These are phyloP conservation scores for Candida vaughaniae DNA, from an alignment of 805 yeast species.

Conservation along the genomic window DNA sequence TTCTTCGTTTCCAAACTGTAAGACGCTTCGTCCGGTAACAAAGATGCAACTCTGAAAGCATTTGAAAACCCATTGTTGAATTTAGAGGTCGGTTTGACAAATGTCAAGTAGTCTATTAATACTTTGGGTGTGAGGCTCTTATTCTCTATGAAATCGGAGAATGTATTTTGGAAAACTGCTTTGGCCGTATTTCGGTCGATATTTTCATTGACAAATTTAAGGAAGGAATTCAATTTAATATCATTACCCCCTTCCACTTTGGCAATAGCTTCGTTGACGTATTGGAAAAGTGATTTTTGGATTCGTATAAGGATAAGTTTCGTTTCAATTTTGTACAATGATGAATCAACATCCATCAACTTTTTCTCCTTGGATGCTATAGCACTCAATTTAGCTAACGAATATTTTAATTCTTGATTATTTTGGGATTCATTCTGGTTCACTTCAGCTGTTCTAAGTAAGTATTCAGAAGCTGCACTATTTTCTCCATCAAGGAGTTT, in stretches of 20 bases:
- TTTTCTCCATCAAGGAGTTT: constrained; percentile 54
- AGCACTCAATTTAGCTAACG: constrained; percentile 69
- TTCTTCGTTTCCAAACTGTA: constrained; percentile 21
- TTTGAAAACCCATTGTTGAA: constrained; percentile 26
- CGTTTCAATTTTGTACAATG: constrained; percentile 47
- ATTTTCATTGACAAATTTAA: constrained; percentile 17
- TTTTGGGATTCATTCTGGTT: constrained; percentile 39
- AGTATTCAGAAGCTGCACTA: constrained; percentile 46
- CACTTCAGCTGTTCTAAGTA: constrained; percentile 40
- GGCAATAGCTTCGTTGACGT: constrained; percentile 10
- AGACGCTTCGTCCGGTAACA: constrained; percentile 26
- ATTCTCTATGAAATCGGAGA: constrained; percentile 31
- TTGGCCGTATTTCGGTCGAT: constrained; percentile 12
- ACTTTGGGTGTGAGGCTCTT: constrained; percentile 43
- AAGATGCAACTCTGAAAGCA: constrained; percentile 53
- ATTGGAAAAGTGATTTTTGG: constrained; percentile 38
- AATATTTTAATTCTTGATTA: constrained; percentile 56
- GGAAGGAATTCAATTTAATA: constrained; percentile 14
- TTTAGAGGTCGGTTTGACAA: constrained; percentile 33
- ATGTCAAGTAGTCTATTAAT: constrained; percentile 52
- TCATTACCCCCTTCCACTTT: constrained; percentile 8
- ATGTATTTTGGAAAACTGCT: constrained; percentile 21
- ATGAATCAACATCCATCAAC: constrained; percentile 17
- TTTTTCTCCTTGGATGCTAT: constrained; percentile 37
- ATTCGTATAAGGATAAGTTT: constrained; percentile 48